A percentile compares a stretch with the other conserved stretches of the same genome.
Evolutionary conservation across 2,329 filamentous ascomycete species (phyloP).

Genomic region (Blastomyces parvus): DNA sequence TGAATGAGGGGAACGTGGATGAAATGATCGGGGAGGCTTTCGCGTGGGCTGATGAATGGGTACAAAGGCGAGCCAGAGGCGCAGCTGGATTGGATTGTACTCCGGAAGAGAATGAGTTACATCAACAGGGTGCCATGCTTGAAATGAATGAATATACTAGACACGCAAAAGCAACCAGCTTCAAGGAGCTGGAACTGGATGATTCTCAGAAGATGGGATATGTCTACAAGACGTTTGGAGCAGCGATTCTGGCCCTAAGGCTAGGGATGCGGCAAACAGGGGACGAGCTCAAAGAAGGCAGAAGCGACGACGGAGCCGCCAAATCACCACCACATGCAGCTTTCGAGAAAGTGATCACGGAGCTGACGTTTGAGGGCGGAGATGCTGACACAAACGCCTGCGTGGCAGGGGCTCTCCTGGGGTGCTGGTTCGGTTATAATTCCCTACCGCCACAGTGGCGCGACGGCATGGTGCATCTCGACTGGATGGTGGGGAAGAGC

Average conservation of each 20-base stretch:
- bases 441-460: slow-evolving; percentile 43
- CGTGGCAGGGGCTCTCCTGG: slow-evolving; percentile 43
- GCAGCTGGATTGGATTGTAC: slow-evolving; percentile 1
- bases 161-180: slow-evolving; percentile 31
- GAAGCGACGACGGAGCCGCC: slow-evolving; percentile 14
- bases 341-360: slow-evolving; percentile 43
- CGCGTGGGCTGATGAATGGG: slow-evolving; percentile 31
- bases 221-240: slow-evolving; percentile 46
- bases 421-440: slow-evolving; percentile 41
- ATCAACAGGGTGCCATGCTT: slow-evolving; percentile 22
- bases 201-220: slow-evolving; percentile 42
- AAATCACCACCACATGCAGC: slow-evolving; percentile 7
- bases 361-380: slow-evolving; percentile 44
- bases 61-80: slow-evolving; percentile 22
- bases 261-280: slow-evolving; percentile 33
- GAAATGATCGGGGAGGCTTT: slow-evolving; percentile 33
- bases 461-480: slow-evolving; percentile 32
- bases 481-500: slow-evolving; percentile 14
- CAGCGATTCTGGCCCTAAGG: slow-evolving; percentile 39
- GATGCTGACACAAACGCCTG: slow-evolving; percentile 49
- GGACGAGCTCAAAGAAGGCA: slow-evolving; percentile 2
- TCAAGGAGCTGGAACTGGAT: slow-evolving; percentile 39
- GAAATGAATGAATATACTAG: slow-evolving; percentile 35
- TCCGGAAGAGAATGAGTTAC: slow-evolving; percentile 8
- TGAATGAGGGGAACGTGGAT: slow-evolving; percentile 34